A percentile compares a stretch with the other conserved stretches of the same genome.
phyloP scores from a whole-genome alignment of 1,139 yeast genomes.

The Candida pseudocylindracea region DNA sequence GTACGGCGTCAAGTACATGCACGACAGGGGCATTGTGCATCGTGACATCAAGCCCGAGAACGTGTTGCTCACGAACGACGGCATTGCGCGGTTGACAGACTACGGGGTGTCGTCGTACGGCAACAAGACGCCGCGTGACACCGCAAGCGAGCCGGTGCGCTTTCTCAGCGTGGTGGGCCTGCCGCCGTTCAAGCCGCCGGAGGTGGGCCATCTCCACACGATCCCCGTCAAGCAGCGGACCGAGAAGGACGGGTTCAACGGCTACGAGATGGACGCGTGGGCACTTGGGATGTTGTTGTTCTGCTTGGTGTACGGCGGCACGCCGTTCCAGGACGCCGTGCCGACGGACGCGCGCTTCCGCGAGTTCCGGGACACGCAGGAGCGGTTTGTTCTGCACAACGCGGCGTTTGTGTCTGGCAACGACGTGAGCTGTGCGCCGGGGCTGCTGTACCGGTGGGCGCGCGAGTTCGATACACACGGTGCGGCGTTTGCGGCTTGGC shows the following conservation, averaged over 20 bases:
- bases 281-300: slow-evolving; percentile 47
- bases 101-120: slow-evolving; percentile 56
- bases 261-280: slow-evolving; percentile 53
- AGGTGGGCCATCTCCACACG: slow-evolving; percentile 25
- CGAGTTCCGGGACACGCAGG: slow-evolving; percentile 31
- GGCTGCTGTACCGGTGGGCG: slow-evolving; percentile 44
- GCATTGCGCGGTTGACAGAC: slow-evolving; percentile 49
- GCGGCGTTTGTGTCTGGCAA: slow-evolving; percentile 29
- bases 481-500: slow-evolving; percentile 54
- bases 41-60: slow-evolving; percentile 51
- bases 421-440: slow-evolving; percentile 31
- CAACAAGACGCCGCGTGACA: slow-evolving; percentile 29
- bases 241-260: slow-evolving; percentile 17
- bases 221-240: too few species aligned
- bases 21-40: slow-evolving; percentile 35
- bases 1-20: slow-evolving; percentile 29
- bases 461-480: slow-evolving; percentile 33
- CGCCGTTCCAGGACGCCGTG: slow-evolving; percentile 36
- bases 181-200: slow-evolving; percentile 67
- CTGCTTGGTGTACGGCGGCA: slow-evolving; percentile 32
- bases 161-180: slow-evolving; percentile 45
- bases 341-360: slow-evolving; percentile 29
- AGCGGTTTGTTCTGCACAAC: slow-evolving; percentile 22
- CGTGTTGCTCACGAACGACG: slow-evolving; percentile 27
- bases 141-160: slow-evolving; percentile 19